Conservation (phyloP, 2,329 filamentous ascomycete species). For the Monilinia aucupariae region DNA sequence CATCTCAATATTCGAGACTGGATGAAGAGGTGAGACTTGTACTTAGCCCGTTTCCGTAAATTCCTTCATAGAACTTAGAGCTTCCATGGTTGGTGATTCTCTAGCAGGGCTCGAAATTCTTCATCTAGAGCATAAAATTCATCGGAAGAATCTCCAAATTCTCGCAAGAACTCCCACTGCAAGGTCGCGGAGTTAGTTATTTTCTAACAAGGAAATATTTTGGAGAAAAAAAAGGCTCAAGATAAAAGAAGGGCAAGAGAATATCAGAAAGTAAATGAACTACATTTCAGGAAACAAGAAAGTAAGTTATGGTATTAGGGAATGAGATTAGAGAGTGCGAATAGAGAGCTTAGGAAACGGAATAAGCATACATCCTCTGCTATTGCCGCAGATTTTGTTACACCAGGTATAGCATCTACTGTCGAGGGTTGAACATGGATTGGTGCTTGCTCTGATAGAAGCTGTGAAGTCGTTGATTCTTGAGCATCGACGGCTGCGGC, state of each 20-base stretch:
- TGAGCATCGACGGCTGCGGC: background rate
- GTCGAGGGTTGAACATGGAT: background rate
- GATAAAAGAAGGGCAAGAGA: too few species aligned
- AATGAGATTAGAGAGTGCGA: too few species aligned
- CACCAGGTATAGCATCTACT: background rate
- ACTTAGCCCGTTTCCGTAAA: background rate
- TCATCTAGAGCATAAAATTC: constrained; percentile 33
- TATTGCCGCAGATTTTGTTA: background rate
- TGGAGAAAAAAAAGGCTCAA: too few species aligned
- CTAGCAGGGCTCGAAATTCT: constrained; percentile 30
- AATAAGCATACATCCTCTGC: constrained; percentile 20
- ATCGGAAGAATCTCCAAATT: constrained; percentile 32
- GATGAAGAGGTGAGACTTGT: background rate
- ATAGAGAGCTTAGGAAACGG: too few species aligned
- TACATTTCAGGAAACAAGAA: too few species aligned
- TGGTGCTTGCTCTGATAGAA: constrained; percentile 9
- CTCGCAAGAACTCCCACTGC: constrained; percentile 29
- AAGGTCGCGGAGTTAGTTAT: too few species aligned
- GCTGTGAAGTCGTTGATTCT: background rate
- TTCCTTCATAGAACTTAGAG: constrained; percentile 6
- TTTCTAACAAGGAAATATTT: too few species aligned
- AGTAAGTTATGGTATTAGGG: too few species aligned
- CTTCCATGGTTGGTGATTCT: constrained; percentile 18
- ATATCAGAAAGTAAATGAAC: too few species aligned
- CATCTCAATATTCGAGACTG: background rate